These are phyloP conservation scores for Lagenidium giganteum DNA, from an alignment of 352 stramenopile species.

Conservation along the genomic window DNA sequence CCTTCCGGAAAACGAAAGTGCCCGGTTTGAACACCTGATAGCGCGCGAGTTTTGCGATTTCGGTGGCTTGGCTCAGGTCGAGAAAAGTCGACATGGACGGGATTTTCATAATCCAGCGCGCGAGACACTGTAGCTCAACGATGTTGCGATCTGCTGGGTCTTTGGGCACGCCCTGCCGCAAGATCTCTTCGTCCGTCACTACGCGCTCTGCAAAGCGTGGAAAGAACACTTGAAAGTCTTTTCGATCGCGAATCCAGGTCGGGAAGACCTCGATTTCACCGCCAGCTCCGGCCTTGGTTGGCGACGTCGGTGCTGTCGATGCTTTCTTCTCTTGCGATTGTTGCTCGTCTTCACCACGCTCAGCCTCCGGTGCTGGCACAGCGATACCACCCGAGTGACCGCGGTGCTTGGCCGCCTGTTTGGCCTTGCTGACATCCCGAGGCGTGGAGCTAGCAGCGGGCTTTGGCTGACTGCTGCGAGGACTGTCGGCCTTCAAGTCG, in stretches of 20 bases:
- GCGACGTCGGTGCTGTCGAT: not conserved
- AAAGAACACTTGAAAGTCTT: slow-evolving; percentile 76
- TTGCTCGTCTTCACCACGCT: no score
- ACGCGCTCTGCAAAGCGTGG: slow-evolving; percentile 54
- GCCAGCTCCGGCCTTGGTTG: not conserved
- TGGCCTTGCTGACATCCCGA: no score
- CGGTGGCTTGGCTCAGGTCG: slow-evolving; percentile 57
- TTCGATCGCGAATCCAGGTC: slow-evolving; percentile 64
- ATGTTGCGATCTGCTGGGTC: slow-evolving; percentile 60
- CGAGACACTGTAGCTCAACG: slow-evolving; percentile 66
- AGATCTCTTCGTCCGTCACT: slow-evolving; percentile 60
- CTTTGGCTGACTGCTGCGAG: no score
- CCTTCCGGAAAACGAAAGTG: slow-evolving; percentile 59
- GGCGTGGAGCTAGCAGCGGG: slow-evolving; percentile 13
- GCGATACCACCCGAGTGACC: no score
- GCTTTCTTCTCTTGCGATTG: no score
- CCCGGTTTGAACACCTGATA: slow-evolving; percentile 45
- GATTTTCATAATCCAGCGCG: slow-evolving; percentile 74
- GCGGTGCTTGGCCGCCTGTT: no score
- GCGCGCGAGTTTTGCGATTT: slow-evolving; percentile 61
- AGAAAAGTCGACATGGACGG: slow-evolving; percentile 61
- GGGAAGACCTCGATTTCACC: slow-evolving; percentile 41
- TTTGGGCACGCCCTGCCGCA: slow-evolving; percentile 56
- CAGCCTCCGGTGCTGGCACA: no score
- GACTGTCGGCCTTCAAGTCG: slow-evolving; percentile 30